A percentile compares a stretch with the other conserved stretches of the same genome.
Conservation (phyloP, 2,329 filamentous ascomycete species). For the Byssothecium circinans region DNA sequence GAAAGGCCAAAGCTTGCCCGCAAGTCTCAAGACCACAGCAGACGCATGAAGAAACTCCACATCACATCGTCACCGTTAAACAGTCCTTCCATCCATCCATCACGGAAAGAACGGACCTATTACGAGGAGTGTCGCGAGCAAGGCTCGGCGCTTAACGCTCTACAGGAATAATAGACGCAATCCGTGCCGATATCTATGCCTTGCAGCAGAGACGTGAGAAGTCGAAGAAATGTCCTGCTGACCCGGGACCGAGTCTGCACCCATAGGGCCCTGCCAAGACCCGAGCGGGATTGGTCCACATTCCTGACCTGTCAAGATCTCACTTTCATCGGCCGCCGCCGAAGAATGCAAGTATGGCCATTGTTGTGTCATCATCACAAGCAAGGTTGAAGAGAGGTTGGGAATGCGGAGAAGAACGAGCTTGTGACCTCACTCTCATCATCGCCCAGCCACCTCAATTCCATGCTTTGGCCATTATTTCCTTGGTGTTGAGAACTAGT, state of each 20-base stretch:
- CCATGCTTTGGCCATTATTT: no score
- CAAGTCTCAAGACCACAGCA: neutral
- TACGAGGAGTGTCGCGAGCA: neutral
- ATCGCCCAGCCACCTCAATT: constrained; percentile 4
- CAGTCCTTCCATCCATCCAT: neutral
- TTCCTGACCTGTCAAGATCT: constrained; percentile 9
- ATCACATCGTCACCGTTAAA: constrained; percentile 12
- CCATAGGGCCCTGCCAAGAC: constrained; percentile 12
- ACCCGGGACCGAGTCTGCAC: constrained; percentile 25
- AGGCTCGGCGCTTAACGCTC: constrained; percentile 18
- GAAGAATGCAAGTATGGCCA: constrained; percentile 16
- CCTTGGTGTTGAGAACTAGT: no score
- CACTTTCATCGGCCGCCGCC: constrained; percentile 9
- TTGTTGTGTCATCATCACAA: no score
- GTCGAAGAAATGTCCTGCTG: constrained; percentile 17
- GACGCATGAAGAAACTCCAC: constrained; percentile 5
- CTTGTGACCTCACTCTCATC: constrained; percentile 6
- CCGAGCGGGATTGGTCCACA: constrained; percentile 15
- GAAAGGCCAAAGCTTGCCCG: neutral
- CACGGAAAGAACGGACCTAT: neutral
- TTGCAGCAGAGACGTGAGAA: constrained; percentile 10
- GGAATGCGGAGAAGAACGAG: constrained; percentile 10
- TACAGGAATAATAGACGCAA: neutral
- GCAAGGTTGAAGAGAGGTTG: neutral
- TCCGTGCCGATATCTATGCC: constrained; percentile 1